Base-by-base conservation (phyloP, 768 basidiomycete species). In the Grammothele lineata region DNA sequence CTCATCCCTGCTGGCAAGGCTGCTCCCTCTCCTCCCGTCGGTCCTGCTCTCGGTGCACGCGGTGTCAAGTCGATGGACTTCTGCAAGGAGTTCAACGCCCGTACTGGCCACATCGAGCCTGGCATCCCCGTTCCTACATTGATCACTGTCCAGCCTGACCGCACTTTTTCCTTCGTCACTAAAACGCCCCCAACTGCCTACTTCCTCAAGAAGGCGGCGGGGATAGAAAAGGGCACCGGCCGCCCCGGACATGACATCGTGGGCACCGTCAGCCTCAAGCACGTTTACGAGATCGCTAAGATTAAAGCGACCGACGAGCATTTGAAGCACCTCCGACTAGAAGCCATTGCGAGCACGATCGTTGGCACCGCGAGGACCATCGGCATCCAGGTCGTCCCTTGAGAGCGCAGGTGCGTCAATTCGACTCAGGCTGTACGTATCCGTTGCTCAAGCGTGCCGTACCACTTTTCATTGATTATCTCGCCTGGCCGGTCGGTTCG, bases 41-140 rank as follows among this genome's bases (percentile, higher is more conserved):
- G 95, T 61, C 95, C 95, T 45, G 95, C 94, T 25, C 80, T 99
- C 43, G 96, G 96, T 72, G 95, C 96, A 54, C 83, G 92, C 61
- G 96, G 96, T 58, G 94, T 99, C 57, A 97, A 96, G 70, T 92
- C 93, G 22, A 98, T 98, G 88, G 96, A 99, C 71, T 99, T 99
- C 64, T 96, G 93, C 76, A 99, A 97, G 67, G 93, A 98, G 66
- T 99, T 98, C 73, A 99, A 99, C 63, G 94, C 95, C n/a, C 84
- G 85, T 54, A 97, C 95, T 17, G 85, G 90, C 25, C 85, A 91
- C 64, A 77, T 95, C 30, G 78, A 83, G 52, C 82, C 85, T 15
- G 91, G 91, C 27, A 79, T 87, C 9, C 95, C 96, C 6, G 80
- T 81, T 32, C 95, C 96, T 9, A 96, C 93, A n/a, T 69, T 86